Base-by-base conservation (phyloP, 805 yeast genomes). In the Cyberlindnera amylophila region DNA sequence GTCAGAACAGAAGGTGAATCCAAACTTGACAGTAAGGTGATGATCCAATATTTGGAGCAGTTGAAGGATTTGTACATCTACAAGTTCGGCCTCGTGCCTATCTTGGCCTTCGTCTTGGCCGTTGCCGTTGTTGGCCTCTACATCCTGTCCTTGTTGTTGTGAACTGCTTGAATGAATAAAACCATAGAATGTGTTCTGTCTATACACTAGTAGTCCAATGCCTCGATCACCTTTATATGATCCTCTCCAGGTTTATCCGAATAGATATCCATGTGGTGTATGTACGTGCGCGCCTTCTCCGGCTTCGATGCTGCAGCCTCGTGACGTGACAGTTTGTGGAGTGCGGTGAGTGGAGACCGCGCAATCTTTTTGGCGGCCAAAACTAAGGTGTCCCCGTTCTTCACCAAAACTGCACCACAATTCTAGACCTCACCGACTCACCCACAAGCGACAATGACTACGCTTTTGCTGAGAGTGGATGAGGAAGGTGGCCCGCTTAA, bases 1-100 rank as follows among this genome's bases (percentile, higher is more conserved):
- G 75, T 72, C 21, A 72, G 78, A 64, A 70, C 75, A 10, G 77
- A 71, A 53, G 78, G 78, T 58, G 78, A 72, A 47, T 71, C 76
- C 30, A 72, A 72, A 50, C 59, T 72, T 28, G 67, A 72, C 8
- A 68, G 74, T 39, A 72, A 72, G 48, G 78, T 72, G 33, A 71
- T 71, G 64, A 55, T 72, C 28, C 75, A 67, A 51, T 72, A 72
- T 44, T 49, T 72, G 41, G 65, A 64, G 36, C 78, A 72, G 54
- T 57, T 72, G 46, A 68, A 66, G 51, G 76, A 72, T 45, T 54
- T 72, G 24, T 72, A 72, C 57, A 53, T 68, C 37, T 71, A 61
- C 65, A 72, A 69, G 48, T 72, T 64, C 44, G 77, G 77, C 39
- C 55, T 61, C 10, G 60, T 55, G 35, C 66, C 67, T 45, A 49